Conservation (phyloP, 306 rosid genomes). For the Lablab purpureus region DNA sequence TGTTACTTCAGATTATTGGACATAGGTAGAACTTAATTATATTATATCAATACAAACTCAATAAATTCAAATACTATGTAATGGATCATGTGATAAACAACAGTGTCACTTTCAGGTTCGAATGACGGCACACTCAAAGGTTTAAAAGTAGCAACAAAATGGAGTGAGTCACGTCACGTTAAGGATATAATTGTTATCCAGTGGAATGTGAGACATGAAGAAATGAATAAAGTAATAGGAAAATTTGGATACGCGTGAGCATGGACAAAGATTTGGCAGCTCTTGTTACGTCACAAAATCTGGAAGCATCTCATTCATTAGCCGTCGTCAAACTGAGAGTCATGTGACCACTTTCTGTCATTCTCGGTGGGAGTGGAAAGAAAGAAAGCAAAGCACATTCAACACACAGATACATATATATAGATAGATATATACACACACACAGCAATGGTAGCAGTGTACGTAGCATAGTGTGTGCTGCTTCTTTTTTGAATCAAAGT, state of each 20-base stretch:
- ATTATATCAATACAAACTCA: not conserved
- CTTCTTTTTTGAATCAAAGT: not conserved
- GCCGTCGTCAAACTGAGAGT: slow-evolving; percentile 42
- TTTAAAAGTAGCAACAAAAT: not conserved
- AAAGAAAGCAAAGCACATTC: not conserved
- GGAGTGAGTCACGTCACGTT: slow-evolving; percentile 33
- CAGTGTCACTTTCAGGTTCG: slow-evolving; percentile 30
- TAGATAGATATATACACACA: no score
- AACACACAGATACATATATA: no score
- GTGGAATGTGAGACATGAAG: not conserved
- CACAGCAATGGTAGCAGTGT: slow-evolving; percentile 33
- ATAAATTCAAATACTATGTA: not conserved
- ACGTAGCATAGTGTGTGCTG: not conserved
- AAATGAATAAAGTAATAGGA: not conserved
- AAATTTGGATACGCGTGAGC: slow-evolving; percentile 34
- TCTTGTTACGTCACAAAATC: slow-evolving; percentile 43
- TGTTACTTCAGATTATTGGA: not conserved
- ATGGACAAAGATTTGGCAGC: slow-evolving; percentile 36
- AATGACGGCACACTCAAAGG: not conserved
- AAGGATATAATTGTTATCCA: slow-evolving; percentile 40
- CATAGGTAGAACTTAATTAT: no score
- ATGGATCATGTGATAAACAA: slow-evolving; percentile 2
- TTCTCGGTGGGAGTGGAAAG: not conserved
- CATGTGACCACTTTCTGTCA: not conserved
- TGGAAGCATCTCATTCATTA: slow-evolving; percentile 27